These are phyloP conservation scores for Micractinium conductrix DNA, from an alignment of 139 green algal species.

Conservation along the genomic window DNA sequence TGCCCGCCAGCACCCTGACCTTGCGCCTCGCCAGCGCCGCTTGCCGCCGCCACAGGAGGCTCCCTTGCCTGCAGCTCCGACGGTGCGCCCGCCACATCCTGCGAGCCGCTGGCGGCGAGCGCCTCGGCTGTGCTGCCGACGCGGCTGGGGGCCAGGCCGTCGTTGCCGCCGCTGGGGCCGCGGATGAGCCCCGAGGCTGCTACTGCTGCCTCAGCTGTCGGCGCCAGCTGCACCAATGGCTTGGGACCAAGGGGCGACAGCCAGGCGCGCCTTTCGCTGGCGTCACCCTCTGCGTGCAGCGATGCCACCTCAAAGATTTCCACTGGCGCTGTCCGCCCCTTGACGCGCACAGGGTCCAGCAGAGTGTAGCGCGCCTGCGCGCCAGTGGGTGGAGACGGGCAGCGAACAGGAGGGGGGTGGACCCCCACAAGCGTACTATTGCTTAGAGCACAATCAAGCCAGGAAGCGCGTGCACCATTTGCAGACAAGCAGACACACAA, in stretches of 20 bases:
- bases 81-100: too few relatives aligned
- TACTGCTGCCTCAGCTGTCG: not conserved
- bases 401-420: too few relatives aligned
- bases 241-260: constrained; percentile 9
- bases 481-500: too few relatives aligned
- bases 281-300: not conserved
- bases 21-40: too few relatives aligned
- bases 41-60: not conserved
- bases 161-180: not conserved
- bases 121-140: not conserved
- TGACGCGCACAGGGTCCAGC: constrained; percentile 64
- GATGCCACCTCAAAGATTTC: constrained; percentile 41
- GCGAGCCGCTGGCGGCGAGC: not conserved
- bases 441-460: too few relatives aligned
- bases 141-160: too few relatives aligned
- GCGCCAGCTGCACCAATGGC: not conserved
- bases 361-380: constrained; percentile 22
- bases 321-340: constrained; percentile 61
- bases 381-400: not conserved
- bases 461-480: too few relatives aligned
- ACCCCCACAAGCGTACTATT: too few relatives aligned
- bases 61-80: not conserved
- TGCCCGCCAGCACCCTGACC: not conserved
- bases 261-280: not conserved
- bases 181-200: not conserved